Conservation (phyloP, 2,329 filamentous ascomycete species). For the Aureobasidium sp. region DNA sequence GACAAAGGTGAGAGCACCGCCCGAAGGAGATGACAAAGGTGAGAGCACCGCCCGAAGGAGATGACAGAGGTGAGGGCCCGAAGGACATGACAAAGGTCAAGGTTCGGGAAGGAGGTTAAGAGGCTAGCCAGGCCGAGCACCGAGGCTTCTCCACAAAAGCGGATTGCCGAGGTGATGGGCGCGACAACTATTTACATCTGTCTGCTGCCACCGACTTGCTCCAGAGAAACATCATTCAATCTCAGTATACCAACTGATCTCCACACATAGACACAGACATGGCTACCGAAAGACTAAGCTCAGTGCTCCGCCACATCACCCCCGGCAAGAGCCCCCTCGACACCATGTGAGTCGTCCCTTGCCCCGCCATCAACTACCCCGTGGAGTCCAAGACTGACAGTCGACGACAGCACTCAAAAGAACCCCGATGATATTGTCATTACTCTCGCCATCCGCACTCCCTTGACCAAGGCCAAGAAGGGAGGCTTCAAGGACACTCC, state of each 20-base stretch:
- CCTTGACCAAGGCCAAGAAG: slow-evolving; percentile 80
- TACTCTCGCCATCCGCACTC: slow-evolving; percentile 82
- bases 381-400: slow-evolving; percentile 12
- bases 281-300: slow-evolving; percentile 78
- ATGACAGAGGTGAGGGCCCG: no score
- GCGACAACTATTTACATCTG: neutral
- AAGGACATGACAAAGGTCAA: neutral
- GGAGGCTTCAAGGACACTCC: slow-evolving; percentile 92
- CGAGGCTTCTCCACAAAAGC: neutral
- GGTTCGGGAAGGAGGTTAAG: neutral
- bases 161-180: slow-evolving; percentile 1
- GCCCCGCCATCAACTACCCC: slow-evolving; percentile 51
- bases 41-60: no score
- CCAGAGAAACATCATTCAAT: neutral
- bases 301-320: slow-evolving; percentile 78
- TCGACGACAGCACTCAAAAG: slow-evolving; percentile 62
- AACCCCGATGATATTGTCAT: slow-evolving; percentile 96
- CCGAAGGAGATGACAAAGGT: neutral
- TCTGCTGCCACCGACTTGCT: neutral
- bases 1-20: no score
- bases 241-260: neutral
- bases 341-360: slow-evolving; percentile 54
- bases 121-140: neutral
- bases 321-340: slow-evolving; percentile 60
- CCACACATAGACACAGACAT: slow-evolving; percentile 35